phyloP scores from a whole-genome alignment of 1,284 basidiomycete species.

The Apiotrichum veenhuisii region DNA sequence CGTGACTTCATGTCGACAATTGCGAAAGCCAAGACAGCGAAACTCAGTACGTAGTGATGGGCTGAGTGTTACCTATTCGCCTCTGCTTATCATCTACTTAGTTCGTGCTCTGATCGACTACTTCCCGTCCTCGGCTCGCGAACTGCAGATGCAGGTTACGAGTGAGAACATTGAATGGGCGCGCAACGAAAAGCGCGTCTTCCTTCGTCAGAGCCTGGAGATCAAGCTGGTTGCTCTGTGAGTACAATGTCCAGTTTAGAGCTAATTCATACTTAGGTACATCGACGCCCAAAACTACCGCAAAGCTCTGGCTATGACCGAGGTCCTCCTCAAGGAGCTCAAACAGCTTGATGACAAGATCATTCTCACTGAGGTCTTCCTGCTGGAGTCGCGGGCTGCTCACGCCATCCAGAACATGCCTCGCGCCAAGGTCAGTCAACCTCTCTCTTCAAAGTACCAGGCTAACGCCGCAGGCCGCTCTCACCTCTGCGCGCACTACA shows the following conservation, averaged over 20 bases:
- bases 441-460: too few species aligned
- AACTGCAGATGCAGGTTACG: constrained; percentile 79
- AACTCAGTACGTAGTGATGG: constrained; percentile 75
- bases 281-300: constrained; percentile 75
- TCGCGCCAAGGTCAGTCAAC: constrained; percentile 71
- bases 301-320: constrained; percentile 76
- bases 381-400: constrained; percentile 87
- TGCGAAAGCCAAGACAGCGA: constrained; percentile 97
- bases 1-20: constrained; percentile 88
- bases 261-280: constrained; percentile 53
- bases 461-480: constrained; percentile 61
- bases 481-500: constrained; percentile 88
- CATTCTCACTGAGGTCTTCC: constrained; percentile 93
- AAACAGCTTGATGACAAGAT: constrained; percentile 96
- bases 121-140: constrained; percentile 72
- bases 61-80: too few species aligned
- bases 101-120: constrained; percentile 89
- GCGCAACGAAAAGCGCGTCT: constrained; percentile 84
- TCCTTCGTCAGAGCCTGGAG: constrained; percentile 91
- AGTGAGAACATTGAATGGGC: constrained; percentile 94
- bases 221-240: constrained; percentile 80
- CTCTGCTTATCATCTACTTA: constrained; percentile 36
- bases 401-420: constrained; percentile 86
- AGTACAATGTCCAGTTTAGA: constrained; percentile 35
- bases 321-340: constrained; percentile 79